Conservation (phyloP, 345 rosid genomes). For the Pistacia integerrima region DNA sequence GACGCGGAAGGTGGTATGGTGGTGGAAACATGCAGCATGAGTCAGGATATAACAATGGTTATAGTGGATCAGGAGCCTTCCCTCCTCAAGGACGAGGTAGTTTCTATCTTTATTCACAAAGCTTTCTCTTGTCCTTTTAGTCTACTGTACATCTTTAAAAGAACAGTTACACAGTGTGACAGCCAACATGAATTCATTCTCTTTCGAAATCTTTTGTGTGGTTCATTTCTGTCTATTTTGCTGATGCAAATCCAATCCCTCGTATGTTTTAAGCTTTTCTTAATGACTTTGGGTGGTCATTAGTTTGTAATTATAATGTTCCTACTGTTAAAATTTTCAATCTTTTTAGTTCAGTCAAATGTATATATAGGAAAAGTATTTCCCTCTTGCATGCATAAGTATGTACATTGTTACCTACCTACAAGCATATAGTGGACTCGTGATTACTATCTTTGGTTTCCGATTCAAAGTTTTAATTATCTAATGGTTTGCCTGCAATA, state of each 20-base stretch:
- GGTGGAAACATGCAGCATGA: slow-evolving; percentile 28
- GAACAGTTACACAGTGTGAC: not conserved
- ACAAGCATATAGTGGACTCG: too few species aligned
- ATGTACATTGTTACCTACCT: too few species aligned
- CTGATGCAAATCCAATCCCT: not conserved
- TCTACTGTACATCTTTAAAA: not conserved
- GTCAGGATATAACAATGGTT: slow-evolving; percentile 19
- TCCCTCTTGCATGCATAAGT: too few species aligned
- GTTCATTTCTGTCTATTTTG: not conserved
- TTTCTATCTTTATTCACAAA: slow-evolving; percentile 2
- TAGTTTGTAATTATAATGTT: not conserved
- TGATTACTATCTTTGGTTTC: too few species aligned
- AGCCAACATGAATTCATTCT: not conserved
- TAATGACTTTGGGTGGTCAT: not conserved
- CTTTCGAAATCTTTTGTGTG: not conserved
- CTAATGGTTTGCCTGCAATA: too few species aligned
- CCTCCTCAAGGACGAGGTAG: slow-evolving; percentile 23
- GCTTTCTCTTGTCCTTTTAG: slow-evolving; percentile 2
- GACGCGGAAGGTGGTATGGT: slow-evolving; percentile 27
- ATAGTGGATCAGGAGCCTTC: slow-evolving; percentile 21
- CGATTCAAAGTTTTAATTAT: too few species aligned
- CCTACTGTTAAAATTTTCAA: not conserved
- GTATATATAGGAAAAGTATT: not conserved
- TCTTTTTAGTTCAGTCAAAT: not conserved
- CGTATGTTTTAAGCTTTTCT: not conserved